These are phyloP conservation scores for Gelatoporia subvermispora DNA, from an alignment of 768 basidiomycete genomes.

Conservation along the genomic window DNA sequence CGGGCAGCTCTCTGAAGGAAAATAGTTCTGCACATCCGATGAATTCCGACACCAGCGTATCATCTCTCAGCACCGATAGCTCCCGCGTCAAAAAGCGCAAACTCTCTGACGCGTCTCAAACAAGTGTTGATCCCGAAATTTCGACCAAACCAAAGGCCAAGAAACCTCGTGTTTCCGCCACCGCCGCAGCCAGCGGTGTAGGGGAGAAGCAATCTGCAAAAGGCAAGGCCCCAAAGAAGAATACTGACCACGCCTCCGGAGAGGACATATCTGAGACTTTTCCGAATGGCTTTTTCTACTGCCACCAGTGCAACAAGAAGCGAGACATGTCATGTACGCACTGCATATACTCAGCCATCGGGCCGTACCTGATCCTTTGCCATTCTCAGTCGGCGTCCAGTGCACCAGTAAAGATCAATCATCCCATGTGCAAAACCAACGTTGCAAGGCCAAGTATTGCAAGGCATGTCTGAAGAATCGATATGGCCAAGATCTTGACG, in stretches of 20 bases:
- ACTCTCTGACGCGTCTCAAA: constrained; percentile 28
- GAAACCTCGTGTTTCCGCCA: constrained; percentile 22
- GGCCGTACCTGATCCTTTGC: constrained; percentile 1
- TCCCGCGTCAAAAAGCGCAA: constrained; percentile 46
- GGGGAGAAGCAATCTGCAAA: background rate
- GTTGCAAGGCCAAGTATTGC: constrained; percentile 61
- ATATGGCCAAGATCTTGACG: constrained; percentile 50
- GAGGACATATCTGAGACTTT: constrained; percentile 31
- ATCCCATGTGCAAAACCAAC: constrained; percentile 27
- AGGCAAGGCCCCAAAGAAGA: background rate
- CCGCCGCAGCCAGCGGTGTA: background rate
- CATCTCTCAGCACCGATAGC: constrained; percentile 15
- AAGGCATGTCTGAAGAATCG: constrained; percentile 61
- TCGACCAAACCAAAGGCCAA: constrained; percentile 19
- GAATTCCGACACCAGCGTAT: constrained; percentile 20
- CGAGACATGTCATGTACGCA: constrained; percentile 45
- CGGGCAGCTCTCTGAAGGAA: constrained; percentile 11
- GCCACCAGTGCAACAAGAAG: constrained; percentile 70
- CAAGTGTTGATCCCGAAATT: background rate
- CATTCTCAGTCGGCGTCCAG: constrained; percentile 29
- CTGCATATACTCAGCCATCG: background rate
- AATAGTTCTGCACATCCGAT: constrained; percentile 24
- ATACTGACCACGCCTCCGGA: background rate
- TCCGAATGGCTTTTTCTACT: constrained; percentile 45
- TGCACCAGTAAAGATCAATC: constrained; percentile 31